Evolutionary conservation across 2,329 filamentous ascomycete species (phyloP).

Genomic region (Beauveria brongniartii): DNA sequence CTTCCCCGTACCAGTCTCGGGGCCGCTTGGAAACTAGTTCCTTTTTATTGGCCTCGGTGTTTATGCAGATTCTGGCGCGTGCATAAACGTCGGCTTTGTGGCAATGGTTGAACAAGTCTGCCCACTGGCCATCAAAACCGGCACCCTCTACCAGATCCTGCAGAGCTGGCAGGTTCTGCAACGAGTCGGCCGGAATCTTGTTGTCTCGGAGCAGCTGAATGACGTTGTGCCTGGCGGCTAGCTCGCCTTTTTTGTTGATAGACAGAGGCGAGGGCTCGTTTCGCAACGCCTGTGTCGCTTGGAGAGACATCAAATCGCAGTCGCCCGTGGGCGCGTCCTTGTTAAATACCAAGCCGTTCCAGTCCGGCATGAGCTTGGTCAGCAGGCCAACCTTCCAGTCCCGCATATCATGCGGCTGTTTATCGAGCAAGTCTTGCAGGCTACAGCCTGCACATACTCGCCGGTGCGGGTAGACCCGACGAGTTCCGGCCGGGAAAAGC

Average conservation of each 20-base stretch:
- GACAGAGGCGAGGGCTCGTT: neutral
- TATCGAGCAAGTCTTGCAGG: constrained; percentile 23
- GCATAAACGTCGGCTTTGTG: constrained; percentile 18
- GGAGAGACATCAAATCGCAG: neutral
- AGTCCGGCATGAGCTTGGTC: constrained; percentile 21
- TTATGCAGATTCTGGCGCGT: neutral
- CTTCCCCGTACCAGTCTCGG: neutral
- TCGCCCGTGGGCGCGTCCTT: constrained; percentile 20
- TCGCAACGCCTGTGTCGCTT: neutral
- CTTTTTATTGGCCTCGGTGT: neutral
- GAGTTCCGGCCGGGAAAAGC: constrained; percentile 18
- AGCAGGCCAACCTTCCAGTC: constrained; percentile 10
- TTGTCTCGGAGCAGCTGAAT: neutral
- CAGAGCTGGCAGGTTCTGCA: constrained; percentile 22
- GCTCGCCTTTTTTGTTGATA: neutral
- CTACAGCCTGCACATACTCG: constrained; percentile 24
- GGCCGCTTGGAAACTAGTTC: neutral
- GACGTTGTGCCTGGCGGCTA: neutral
- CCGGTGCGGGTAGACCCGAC: constrained; percentile 6
- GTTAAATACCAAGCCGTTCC: constrained; percentile 22
- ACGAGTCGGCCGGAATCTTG: constrained; percentile 22
- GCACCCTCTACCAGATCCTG: constrained; percentile 12
- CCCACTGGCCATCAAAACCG: neutral
- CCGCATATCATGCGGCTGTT: constrained; percentile 22
- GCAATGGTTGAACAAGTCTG: constrained; percentile 7